These are phyloP conservation scores for Aquanectria penicillioides DNA, from an alignment of 2,329 filamentous ascomycete species.

Conservation along the genomic window DNA sequence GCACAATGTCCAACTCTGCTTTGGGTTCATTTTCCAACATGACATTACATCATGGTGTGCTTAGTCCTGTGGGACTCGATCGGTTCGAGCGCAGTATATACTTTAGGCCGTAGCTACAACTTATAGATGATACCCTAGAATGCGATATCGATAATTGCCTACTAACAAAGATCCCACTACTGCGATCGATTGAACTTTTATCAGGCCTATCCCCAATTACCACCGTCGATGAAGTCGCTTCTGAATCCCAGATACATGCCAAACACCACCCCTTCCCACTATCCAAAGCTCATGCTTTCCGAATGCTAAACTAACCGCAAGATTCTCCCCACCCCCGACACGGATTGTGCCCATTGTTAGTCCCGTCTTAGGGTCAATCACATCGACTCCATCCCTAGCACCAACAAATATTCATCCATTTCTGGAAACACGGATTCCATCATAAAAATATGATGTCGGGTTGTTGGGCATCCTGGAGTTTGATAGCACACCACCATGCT, in stretches of 20 bases:
- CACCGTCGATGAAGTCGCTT: neutral
- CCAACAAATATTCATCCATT: slow-evolving; percentile 2
- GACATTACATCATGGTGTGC: too few species aligned
- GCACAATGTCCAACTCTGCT: too few species aligned
- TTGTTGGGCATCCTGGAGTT: neutral
- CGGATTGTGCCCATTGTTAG: slow-evolving; percentile 6
- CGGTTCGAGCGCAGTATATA: too few species aligned
- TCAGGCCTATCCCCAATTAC: too few species aligned
- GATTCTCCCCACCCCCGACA: neutral
- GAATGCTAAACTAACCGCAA: neutral
- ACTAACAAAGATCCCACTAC: too few species aligned
- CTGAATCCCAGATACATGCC: slow-evolving; percentile 3
- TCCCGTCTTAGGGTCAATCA: neutral
- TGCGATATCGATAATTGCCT: too few species aligned
- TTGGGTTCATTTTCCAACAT: too few species aligned
- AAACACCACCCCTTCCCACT: slow-evolving; percentile 3
- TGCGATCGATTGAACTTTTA: too few species aligned
- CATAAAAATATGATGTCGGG: slow-evolving; percentile 1
- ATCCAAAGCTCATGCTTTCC: slow-evolving; percentile 7
- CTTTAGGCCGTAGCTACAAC: too few species aligned
- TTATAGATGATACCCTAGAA: too few species aligned
- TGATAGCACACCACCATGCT: neutral
- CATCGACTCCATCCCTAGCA: neutral
- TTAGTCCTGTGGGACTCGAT: too few species aligned
- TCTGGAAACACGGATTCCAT: slow-evolving; percentile 3